These are phyloP conservation scores for Trametes elegans DNA, from an alignment of 768 basidiomycete species.

Conservation along the genomic window DNA sequence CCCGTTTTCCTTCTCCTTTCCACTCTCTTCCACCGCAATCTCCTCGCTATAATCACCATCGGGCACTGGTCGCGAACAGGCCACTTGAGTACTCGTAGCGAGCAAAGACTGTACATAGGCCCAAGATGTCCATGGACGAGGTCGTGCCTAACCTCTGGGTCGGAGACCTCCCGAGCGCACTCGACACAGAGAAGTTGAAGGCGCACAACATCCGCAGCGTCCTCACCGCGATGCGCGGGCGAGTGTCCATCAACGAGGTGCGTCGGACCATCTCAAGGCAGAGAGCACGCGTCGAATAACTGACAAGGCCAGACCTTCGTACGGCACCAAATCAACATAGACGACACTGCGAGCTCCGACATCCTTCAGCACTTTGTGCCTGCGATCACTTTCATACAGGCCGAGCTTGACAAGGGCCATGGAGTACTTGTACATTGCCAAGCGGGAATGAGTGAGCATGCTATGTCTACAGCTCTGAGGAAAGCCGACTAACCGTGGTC, in stretches of 20 bases:
- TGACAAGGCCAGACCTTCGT: conserved; percentile 64
- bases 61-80: too few relatives aligned
- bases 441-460: conserved; percentile 84
- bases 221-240: conserved; percentile 70
- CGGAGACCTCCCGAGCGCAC: conserved; percentile 72
- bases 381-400: conserved; percentile 80
- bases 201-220: conserved; percentile 75
- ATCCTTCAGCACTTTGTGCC: conserved; percentile 76
- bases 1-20: not conserved
- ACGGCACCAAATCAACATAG: conserved; percentile 74
- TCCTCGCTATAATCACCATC: too few relatives aligned
- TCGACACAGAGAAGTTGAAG: conserved; percentile 58
- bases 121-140: conserved; percentile 63
- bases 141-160: conserved; percentile 82
- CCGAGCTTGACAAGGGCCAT: conserved; percentile 69
- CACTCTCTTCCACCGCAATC: too few relatives aligned
- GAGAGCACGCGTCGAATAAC: not conserved
- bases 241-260: conserved; percentile 64
- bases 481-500: not conserved
- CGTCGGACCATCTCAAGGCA: conserved; percentile 15
- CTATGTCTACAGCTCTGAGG: too few relatives aligned
- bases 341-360: conserved; percentile 75
- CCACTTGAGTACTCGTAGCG: too few relatives aligned
- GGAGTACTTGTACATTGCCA: conserved; percentile 90
- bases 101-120: too few relatives aligned